These are phyloP conservation scores for Mycothermus thermophilus DNA, from an alignment of 495 filamentous ascomycete genomes.

Conservation along the genomic window DNA sequence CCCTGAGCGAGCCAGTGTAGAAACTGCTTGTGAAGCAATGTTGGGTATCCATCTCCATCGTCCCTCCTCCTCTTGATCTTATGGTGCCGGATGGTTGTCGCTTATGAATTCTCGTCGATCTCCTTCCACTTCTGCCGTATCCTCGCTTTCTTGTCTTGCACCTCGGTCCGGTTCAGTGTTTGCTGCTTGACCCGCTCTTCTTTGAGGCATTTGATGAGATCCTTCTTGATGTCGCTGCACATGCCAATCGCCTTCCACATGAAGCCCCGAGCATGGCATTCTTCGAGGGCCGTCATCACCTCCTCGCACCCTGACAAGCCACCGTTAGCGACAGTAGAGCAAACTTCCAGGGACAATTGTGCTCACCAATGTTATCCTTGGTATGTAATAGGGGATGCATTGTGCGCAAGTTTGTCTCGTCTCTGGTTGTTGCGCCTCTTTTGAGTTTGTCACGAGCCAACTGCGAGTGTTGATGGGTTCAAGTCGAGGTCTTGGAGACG, in stretches of 20 bases:
- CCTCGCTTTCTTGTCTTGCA: conserved; percentile 50
- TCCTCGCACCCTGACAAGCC: conserved; percentile 71
- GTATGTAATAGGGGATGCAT: conserved; percentile 98
- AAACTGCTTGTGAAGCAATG: neutral
- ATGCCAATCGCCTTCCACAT: conserved; percentile 74
- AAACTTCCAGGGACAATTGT: too few relatives aligned
- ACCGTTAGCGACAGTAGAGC: too few relatives aligned
- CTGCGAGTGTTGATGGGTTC: too few relatives aligned
- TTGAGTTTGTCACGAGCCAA: neutral
- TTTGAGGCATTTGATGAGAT: conserved; percentile 71
- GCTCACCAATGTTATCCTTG: conserved; percentile 68
- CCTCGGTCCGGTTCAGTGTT: conserved; percentile 57
- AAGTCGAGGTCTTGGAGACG: too few relatives aligned
- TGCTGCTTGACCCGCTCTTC: conserved; percentile 66
- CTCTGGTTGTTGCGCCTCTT: neutral
- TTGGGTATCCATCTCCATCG: too few relatives aligned
- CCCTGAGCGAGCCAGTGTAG: too few relatives aligned
- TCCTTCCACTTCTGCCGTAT: conserved; percentile 69
- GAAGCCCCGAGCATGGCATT: conserved; percentile 90
- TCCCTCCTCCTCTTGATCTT: too few relatives aligned
- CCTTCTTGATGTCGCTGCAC: conserved; percentile 73
- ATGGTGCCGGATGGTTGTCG: too few relatives aligned
- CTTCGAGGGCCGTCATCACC: conserved; percentile 81
- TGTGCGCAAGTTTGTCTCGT: too few relatives aligned
- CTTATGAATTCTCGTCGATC: conserved; percentile 59